A percentile compares a stretch with the other conserved stretches of the same genome.
Evolutionary conservation across 2,329 filamentous ascomycete species (phyloP).

Genomic region (Epichloe amarillans): DNA sequence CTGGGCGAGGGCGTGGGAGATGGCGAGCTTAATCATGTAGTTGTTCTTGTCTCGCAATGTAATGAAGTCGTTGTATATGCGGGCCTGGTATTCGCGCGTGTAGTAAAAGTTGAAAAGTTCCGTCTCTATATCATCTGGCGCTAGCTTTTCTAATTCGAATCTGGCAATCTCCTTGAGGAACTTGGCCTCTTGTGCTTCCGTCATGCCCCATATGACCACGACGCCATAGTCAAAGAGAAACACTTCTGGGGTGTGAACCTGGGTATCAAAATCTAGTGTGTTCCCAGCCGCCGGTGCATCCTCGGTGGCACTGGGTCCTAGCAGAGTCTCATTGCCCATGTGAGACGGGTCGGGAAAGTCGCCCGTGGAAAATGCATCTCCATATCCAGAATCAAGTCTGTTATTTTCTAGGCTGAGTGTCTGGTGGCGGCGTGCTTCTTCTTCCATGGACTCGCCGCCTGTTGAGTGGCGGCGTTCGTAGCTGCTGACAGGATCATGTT

Average conservation of each 20-base stretch:
- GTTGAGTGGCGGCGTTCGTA: constrained; percentile 64
- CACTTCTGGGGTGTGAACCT: constrained; percentile 83
- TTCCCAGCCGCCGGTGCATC: constrained; percentile 27
- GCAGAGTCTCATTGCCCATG: constrained; percentile 18
- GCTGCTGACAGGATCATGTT: constrained; percentile 26
- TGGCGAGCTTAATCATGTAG: constrained; percentile 96
- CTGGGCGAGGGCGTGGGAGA: constrained; percentile 88
- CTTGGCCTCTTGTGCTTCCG: constrained; percentile 70
- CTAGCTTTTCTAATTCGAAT: constrained; percentile 84
- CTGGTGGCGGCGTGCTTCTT: constrained; percentile 31
- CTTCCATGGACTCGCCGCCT: constrained; percentile 44
- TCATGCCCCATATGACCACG: constrained; percentile 98
- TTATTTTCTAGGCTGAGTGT: constrained; percentile 45
- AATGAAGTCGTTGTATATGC: constrained; percentile 99
- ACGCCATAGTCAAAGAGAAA: constrained; percentile 98
- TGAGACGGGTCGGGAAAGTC: constrained; percentile 14
- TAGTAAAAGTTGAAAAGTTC: constrained; percentile 99
- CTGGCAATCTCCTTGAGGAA: constrained; percentile 91
- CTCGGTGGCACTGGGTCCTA: constrained; percentile 22
- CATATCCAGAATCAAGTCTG: constrained; percentile 18
- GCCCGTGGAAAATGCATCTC: constrained; percentile 16
- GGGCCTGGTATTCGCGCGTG: constrained; percentile 90
- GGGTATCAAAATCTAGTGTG: constrained; percentile 66
- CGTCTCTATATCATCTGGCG: constrained; percentile 78
- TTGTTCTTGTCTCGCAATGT: constrained; percentile 85